Conservation (phyloP, 768 basidiomycete genomes). For the Boletus tomentosulus region DNA sequence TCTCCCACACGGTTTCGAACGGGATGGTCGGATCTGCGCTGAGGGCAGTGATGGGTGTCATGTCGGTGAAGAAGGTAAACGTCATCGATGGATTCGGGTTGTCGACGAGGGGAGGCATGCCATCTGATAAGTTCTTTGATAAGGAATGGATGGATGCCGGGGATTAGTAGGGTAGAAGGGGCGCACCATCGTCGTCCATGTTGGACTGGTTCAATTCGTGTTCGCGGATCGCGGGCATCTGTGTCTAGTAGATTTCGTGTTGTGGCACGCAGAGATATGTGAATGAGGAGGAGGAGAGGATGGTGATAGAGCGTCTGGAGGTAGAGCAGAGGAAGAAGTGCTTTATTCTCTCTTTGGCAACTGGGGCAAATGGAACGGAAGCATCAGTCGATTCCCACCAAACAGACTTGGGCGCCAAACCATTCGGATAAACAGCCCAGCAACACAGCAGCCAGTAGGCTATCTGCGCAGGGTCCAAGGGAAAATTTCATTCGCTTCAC, state of each 20-base stretch:
- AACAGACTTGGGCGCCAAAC: constrained; percentile 16
- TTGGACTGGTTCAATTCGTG: constrained; percentile 22
- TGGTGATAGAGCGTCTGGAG: constrained; percentile 28
- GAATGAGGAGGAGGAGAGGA: constrained; percentile 11
- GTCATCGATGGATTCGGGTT: constrained; percentile 48
- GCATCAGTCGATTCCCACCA: constrained; percentile 27
- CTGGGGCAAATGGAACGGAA: constrained; percentile 28
- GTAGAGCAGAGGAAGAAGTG: constrained; percentile 18
- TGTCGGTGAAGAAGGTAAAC: constrained; percentile 62
- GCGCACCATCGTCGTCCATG: constrained; percentile 37
- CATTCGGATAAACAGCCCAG: neutral
- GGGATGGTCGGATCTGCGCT: constrained; percentile 32
- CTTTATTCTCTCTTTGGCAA: constrained; percentile 37
- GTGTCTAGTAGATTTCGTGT: neutral
- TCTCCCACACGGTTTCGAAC: constrained; percentile 34
- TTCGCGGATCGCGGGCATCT: constrained; percentile 27
- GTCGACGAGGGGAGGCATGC: constrained; percentile 51
- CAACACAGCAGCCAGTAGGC: neutral
- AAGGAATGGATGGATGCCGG: constrained; percentile 4
- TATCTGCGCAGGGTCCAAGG: neutral
- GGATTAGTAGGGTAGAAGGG: neutral
- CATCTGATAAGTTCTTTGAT: constrained; percentile 31
- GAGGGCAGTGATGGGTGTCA: constrained; percentile 50
- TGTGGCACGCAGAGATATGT: neutral
- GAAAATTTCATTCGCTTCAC: constrained; percentile 8